Evolutionary conservation across 495 filamentous ascomycete genomes (phyloP), one percentile per base, ranked within the genome.

Genomic region (Penicillium desertorum): DNA sequence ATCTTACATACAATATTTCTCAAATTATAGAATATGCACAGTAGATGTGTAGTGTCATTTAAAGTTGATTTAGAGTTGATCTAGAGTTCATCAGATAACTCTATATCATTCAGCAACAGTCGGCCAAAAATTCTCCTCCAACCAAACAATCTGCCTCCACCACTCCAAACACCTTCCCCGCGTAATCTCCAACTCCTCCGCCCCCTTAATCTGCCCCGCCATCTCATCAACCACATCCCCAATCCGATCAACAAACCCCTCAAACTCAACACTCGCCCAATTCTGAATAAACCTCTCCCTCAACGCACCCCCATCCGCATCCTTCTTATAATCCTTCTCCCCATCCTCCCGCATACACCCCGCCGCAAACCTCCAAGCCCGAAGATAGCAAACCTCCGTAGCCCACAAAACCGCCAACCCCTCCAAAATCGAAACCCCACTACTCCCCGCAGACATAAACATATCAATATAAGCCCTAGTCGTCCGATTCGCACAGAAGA

Each of bases 401-500:
- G 86, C 84, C 86, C 88, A 92, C 19, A 91, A 78, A 20, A 88
- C 81, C 9, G 88, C 77, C 56, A 90, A 67, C 9, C 86, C 88
- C 64, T 90, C 86, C 16, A 91, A 67, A 67, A 84, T 50, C 6
- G 71, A 74, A 5, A 70, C 65, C 34, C 70, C 76, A 0, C 76
- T 53, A 60, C 77, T 76, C 14, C 70, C 75, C 16, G 75, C 79
- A n/a, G 73, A 78, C 62, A 76, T 71, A 55, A 86, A 81, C 51
- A 85, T 65, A 66, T 85, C 81, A 16, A 81, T 74, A 58, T 84
- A 80, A 2, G 74, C 76, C 17, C 72, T 73, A 0, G 81, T 83
- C 7, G 78, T 76, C 2, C 68, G 69, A 14, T 59, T 75, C 16
- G 81, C 69, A 1, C 50, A 58, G 43, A 77, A 76, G 19, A 59